Base-by-base conservation (phyloP, 2,329 filamentous ascomycete genomes). In the Neurospora crassa region DNA sequence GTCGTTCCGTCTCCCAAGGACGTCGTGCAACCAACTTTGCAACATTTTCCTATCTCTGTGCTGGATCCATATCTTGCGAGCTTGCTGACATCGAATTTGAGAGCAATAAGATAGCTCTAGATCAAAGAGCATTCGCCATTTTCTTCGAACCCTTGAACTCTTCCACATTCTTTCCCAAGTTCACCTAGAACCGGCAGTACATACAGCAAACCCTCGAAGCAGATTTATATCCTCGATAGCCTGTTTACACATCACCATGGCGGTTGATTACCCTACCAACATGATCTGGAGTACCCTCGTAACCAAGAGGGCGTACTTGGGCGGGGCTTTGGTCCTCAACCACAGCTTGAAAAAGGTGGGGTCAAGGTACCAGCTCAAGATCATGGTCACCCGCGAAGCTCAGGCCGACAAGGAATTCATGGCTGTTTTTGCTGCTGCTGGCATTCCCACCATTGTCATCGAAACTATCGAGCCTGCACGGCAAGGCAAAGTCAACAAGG, bases 351-450 rank as follows among this genome's bases (percentile, higher is more conserved):
- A 68, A 34, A 73, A 72, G 71, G 69, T 47, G 12, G 67, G 45
- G 24, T 72, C 72, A 14, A 71, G 59, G 34, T 73, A 73, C 68
- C 71, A 72, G 68, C 71, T 73, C 72, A 73, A 72, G 47, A 70
- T 73, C 40, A 73, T 72, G 72, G 71, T 72, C 40, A 79, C 79
- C 20, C 77, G 77, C 67, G 77, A 77, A 69, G 78, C 79, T 68
- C 78, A 79, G 73, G 73, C 71, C 40, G 79, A 80, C 43, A 76
- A 75, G n/a, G 79, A 80, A 71, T 79, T 77, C 70, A 80, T 80
- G 79, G 75, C 75, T 45, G 78, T 78, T 67, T 79, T 80, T 67
- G 76, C 71, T 20, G 78, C 75, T 29, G 79, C 78, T 43, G 78
- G 76, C 63, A 79, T 80, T 67, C 75, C 77, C 47, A 79, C 77